phyloP scores from a whole-genome alignment of 768 basidiomycete genomes.

The Flagelloscypha sp. region DNA sequence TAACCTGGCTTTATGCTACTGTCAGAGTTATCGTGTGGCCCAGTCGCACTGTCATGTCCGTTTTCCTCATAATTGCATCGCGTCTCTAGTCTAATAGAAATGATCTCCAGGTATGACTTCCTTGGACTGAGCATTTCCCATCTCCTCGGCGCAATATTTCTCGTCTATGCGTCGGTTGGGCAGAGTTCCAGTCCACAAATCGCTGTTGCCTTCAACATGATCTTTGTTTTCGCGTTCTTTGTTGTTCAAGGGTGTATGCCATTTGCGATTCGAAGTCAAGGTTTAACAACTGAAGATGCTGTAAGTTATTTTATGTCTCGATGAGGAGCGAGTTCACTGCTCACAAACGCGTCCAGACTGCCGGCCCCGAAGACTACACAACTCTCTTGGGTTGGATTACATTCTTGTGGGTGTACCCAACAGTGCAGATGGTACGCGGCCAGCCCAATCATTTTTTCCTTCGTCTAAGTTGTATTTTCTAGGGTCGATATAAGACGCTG shows the following conservation, averaged over 20 bases:
- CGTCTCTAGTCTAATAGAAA: constrained; percentile 21
- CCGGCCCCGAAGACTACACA: constrained; percentile 44
- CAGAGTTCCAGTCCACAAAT: constrained; percentile 24
- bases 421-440: constrained; percentile 24
- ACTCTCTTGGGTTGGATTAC: constrained; percentile 41
- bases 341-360: constrained; percentile 19
- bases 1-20: constrained; percentile 38
- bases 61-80: constrained; percentile 31
- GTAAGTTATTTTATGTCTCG: constrained; percentile 20
- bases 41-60: constrained; percentile 31
- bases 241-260: too few relatives aligned
- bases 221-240: too few relatives aligned
- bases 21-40: constrained; percentile 31
- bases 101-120: constrained; percentile 12
- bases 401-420: constrained; percentile 38
- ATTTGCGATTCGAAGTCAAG: constrained; percentile 28
- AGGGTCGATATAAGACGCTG: constrained; percentile 23
- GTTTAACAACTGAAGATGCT: constrained; percentile 30
- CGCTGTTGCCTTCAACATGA: constrained; percentile 20
- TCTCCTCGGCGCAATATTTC: constrained; percentile 25
- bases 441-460: neutral
- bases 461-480: neutral
- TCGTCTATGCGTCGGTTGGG: constrained; percentile 25
- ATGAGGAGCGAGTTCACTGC: neutral
- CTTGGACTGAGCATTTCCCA: constrained; percentile 9